Base-by-base conservation (phyloP, 2,329 filamentous ascomycete species). In the Ascochyta lentis region DNA sequence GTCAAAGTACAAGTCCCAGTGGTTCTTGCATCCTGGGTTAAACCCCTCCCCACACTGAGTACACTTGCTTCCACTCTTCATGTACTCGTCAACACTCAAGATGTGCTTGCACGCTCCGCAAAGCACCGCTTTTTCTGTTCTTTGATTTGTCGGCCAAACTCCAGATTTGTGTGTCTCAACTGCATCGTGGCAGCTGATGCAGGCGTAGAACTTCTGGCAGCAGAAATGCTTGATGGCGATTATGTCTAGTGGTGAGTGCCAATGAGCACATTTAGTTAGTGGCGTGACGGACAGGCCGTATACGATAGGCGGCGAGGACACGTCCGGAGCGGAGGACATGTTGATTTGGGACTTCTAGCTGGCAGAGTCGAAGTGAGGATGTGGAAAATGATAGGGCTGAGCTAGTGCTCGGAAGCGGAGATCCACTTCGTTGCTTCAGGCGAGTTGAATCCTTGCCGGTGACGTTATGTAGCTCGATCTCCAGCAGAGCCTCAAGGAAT, bases 171-270 rank as follows among this genome's bases (percentile, higher is more conserved):
- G 73, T 3, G 62, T 45, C 44, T 74, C 71, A 12, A 60, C 44
- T 9, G 56, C 61, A 40, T 72, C 61, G 49, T 76, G 73, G 29
- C 73, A 76, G 41, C 56, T 66, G 26, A 74, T 72, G 59, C 73
- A 76, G 6, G 72, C 72, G 58, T 75, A 76, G 59, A 74, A 76
- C 46, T 70, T 73, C 15, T 61, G 48, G 62, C 73, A 76, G 62
- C 73, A 76, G 42, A 60, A 61, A 46, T 75, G 71, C 37, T 74
- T 70, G 54, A 76, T 74, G 50, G 73, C 71, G 53, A 76, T 72
- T 55, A 74, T 72, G 63, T 75, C 73, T 45, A 74, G 67, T 3
- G 69, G 60, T 3, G 69, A 68, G 40, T 66, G 60, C 58, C 64
- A 76, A 52, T 76, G 73, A 9, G 60, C 12, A 56, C 73, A 76